Conservation (phyloP, 1,139 yeast genomes). For the Kluyveromyces marxianus region DNA sequence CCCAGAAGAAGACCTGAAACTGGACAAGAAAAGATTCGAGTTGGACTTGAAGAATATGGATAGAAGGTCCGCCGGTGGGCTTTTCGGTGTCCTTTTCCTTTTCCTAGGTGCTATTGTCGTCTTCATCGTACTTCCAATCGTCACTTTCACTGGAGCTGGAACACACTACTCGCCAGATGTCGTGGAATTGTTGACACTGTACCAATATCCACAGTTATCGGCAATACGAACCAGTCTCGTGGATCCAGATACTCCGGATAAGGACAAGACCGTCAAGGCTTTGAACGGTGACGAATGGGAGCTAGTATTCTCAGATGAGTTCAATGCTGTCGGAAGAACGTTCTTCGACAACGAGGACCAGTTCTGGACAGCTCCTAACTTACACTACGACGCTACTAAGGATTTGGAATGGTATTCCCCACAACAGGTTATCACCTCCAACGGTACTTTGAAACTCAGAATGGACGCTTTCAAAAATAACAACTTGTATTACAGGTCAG, state of each 20-base stretch:
- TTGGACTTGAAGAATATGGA: conserved; percentile 57
- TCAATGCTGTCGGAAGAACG: conserved; percentile 73
- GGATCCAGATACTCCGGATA: conserved; percentile 72
- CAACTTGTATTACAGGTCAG: conserved; percentile 67
- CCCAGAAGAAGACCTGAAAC: conserved; percentile 77
- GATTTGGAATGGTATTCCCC: conserved; percentile 90
- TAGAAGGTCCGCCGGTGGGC: conserved; percentile 49
- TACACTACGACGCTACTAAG: conserved; percentile 70
- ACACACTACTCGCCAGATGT: conserved; percentile 30
- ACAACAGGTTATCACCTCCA: conserved; percentile 62
- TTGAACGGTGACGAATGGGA: conserved; percentile 57
- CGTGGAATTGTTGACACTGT: conserved; percentile 45
- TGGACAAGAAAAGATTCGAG: conserved; percentile 55
- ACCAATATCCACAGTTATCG: conserved; percentile 50
- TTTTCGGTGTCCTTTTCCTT: conserved; percentile 49
- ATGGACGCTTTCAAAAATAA: conserved; percentile 72
- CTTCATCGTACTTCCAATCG: conserved; percentile 64
- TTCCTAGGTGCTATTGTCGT: conserved; percentile 54
- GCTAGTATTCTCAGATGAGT: conserved; percentile 76
- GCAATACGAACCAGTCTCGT: conserved; percentile 57
- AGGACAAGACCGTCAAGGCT: conserved; percentile 40
- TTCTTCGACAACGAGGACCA: conserved; percentile 81
- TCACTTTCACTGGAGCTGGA: conserved; percentile 64
- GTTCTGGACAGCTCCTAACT: conserved; percentile 69
- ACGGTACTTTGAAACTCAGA: conserved; percentile 58